Percentiles rank a stretch among this genome's conserved stretches.
These are phyloP conservation scores for Cyberlindnera lachancei DNA, from an alignment of 805 yeast genomes.

Conservation along the genomic window DNA sequence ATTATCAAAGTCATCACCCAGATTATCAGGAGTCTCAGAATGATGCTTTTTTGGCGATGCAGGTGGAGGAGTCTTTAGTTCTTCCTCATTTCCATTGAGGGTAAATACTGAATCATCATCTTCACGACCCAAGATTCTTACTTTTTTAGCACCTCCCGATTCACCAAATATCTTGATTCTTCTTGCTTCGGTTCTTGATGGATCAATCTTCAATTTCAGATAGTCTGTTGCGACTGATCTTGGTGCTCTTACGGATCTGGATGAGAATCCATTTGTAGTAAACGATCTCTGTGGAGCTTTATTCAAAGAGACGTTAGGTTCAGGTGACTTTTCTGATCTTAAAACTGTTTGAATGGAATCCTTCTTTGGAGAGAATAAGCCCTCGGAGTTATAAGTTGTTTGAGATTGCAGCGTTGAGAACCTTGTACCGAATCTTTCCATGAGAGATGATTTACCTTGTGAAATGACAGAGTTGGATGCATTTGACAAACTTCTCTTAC, in stretches of 20 bases:
- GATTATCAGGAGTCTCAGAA: background rate
- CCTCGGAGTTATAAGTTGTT: conserved; percentile 24
- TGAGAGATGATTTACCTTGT: conserved; percentile 20
- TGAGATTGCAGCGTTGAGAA: conserved; percentile 21
- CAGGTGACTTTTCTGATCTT: conserved; percentile 10
- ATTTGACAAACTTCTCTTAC: conserved; percentile 22
- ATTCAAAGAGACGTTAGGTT: background rate
- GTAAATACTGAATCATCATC: conserved; percentile 3
- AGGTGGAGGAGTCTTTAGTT: background rate
- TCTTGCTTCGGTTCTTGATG: conserved; percentile 36
- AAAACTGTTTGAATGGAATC: conserved; percentile 16
- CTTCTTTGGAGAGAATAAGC: conserved; percentile 29
- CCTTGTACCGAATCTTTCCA: conserved; percentile 30
- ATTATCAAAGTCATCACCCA: conserved; percentile 1
- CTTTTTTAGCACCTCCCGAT: conserved; percentile 20
- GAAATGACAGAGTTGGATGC: conserved; percentile 11
- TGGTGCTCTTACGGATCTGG: conserved; percentile 22
- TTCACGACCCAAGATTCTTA: conserved; percentile 21
- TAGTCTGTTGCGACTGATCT: conserved; percentile 15
- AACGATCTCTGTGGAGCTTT: conserved; percentile 6
- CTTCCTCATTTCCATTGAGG: conserved; percentile 1
- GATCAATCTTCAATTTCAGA: conserved; percentile 31
- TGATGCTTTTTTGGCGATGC: conserved; percentile 1
- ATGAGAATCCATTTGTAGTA: conserved; percentile 10
- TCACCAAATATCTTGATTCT: conserved; percentile 29